Evolutionary conservation across 495 filamentous ascomycete species (phyloP).

Genomic region (Penicillium robsamsonii): DNA sequence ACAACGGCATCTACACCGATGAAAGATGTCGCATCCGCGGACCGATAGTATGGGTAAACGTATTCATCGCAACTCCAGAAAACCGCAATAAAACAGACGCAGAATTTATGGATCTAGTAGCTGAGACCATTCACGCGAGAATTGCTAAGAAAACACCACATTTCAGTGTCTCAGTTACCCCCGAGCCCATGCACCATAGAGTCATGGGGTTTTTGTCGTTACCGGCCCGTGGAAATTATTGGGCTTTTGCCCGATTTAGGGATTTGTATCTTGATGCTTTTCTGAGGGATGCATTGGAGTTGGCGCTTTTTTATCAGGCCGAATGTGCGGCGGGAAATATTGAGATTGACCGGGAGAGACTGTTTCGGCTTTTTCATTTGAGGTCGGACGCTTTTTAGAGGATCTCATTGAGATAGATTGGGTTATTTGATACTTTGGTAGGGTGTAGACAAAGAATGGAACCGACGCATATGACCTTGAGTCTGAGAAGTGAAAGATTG

Average conservation of each 20-base stretch:
- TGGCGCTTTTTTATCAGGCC: neutral
- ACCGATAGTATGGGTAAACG: slow-evolving; percentile 2
- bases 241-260: neutral
- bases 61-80: neutral
- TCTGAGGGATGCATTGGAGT: neutral
- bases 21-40: neutral
- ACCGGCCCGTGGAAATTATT: neutral
- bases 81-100: neutral
- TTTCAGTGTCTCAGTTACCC: neutral
- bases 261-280: neutral
- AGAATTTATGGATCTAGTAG: neutral
- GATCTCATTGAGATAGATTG: neutral
- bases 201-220: slow-evolving; percentile 1
- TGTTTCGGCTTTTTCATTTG: neutral
- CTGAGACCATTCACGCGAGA: neutral
- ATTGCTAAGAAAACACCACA: neutral
- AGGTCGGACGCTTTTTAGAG: neutral
- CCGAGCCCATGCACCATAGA: neutral
- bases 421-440: neutral
- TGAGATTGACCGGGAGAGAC: neutral
- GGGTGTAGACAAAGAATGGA: neutral
- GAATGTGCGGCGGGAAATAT: neutral
- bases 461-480: neutral
- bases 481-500: neutral
- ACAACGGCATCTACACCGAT: neutral